Conservation (phyloP, 2,329 filamentous ascomycete species). For the Microthyrium microscopicum region DNA sequence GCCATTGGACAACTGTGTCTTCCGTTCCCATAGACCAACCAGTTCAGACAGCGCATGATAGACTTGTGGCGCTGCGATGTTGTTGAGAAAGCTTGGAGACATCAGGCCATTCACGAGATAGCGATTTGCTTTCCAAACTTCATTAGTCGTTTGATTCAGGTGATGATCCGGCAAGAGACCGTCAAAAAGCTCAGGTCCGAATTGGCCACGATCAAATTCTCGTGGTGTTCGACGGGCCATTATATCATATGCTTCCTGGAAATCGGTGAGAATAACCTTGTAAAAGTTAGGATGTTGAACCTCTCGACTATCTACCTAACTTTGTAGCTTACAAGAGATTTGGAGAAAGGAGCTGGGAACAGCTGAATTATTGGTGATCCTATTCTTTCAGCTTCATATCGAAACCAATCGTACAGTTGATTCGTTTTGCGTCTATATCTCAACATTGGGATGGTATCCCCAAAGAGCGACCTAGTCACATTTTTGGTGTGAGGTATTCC, state of each 20-base stretch:
- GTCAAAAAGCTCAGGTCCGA: background rate
- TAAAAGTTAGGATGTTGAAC: background rate
- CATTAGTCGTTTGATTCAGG: background rate
- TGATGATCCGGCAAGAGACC: background rate
- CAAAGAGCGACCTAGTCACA: background rate
- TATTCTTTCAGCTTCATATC: background rate
- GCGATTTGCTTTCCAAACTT: background rate
- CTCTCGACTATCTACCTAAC: background rate
- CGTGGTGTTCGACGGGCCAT: background rate
- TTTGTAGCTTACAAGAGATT: background rate
- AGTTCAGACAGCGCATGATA: background rate
- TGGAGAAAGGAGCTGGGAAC: background rate
- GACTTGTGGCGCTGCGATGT: background rate
- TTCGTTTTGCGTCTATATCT: background rate
- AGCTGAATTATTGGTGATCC: background rate
- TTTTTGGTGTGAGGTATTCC: constrained; percentile 4
- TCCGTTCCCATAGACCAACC: background rate
- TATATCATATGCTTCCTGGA: background rate
- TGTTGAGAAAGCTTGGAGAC: background rate
- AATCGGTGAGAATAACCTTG: background rate
- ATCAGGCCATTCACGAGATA: background rate
- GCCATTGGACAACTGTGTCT: too few relatives aligned
- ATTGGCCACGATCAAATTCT: background rate
- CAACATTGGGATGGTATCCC: background rate
- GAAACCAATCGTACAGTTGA: background rate